Conservation (phyloP, 805 yeast species). For the Komagataella ulmi region DNA sequence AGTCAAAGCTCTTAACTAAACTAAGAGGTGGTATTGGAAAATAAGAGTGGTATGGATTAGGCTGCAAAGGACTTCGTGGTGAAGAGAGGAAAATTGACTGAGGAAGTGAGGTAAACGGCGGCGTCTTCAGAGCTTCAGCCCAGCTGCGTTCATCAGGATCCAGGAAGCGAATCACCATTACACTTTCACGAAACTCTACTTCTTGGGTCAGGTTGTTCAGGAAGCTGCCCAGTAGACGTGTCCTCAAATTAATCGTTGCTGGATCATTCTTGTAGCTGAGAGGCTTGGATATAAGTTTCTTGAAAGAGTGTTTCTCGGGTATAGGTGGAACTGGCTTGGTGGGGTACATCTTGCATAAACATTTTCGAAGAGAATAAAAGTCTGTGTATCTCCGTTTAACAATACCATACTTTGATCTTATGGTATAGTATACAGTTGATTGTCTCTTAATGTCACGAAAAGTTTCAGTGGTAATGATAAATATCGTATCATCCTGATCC, state of each 20-base stretch:
- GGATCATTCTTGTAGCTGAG: conserved; percentile 17
- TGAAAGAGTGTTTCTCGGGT: conserved; percentile 67
- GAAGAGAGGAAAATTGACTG: conserved; percentile 33
- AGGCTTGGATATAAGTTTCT: conserved; percentile 18
- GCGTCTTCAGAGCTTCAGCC: conserved; percentile 26
- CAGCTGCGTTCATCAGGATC: conserved; percentile 38
- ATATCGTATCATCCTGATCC: neutral
- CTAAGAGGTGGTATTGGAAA: conserved; percentile 27
- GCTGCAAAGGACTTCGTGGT: conserved; percentile 35
- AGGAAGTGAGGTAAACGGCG: conserved; percentile 28
- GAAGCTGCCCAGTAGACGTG: conserved; percentile 29
- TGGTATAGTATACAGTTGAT: conserved; percentile 17
- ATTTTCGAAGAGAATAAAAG: conserved; percentile 68
- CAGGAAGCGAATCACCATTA: conserved; percentile 29
- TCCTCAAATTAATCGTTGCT: conserved; percentile 30
- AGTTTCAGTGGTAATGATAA: conserved; percentile 9
- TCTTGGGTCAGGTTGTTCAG: conserved; percentile 24
- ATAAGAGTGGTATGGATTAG: conserved; percentile 36
- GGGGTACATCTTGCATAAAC: conserved; percentile 63
- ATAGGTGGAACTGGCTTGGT: conserved; percentile 88
- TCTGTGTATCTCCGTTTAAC: conserved; percentile 77
- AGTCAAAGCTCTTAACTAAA: conserved; percentile 12
- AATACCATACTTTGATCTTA: conserved; percentile 14
- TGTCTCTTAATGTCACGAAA: conserved; percentile 13
- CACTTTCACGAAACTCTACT: conserved; percentile 21